Percentiles rank a stretch among this genome's conserved stretches.
Conservation (phyloP, 1,284 basidiomycete species). For the Somion occarium region DNA sequence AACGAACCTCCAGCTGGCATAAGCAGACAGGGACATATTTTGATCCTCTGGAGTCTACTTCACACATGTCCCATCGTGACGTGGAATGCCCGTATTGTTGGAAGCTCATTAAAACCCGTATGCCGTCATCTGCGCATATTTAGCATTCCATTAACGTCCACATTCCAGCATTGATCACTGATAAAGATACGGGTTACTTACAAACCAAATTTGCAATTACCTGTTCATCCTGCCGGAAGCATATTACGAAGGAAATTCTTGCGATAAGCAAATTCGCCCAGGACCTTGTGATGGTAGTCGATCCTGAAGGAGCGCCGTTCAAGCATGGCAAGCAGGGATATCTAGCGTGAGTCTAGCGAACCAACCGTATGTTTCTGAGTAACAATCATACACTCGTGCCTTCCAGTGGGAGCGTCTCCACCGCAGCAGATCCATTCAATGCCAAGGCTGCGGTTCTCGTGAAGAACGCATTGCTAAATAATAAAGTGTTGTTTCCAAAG, state of each 20-base stretch:
- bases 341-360: too few species aligned
- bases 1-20: constrained; percentile 25
- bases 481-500: too few species aligned
- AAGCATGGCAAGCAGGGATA: too few species aligned
- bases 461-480: too few species aligned
- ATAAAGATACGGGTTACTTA: constrained; percentile 32
- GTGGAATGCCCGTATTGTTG: constrained; percentile 34
- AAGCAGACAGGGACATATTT: constrained; percentile 27
- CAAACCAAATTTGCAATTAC: constrained; percentile 29
- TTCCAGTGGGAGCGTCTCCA: too few species aligned
- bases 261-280: constrained; percentile 31
- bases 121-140: too few species aligned
- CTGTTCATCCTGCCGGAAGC: constrained; percentile 25
- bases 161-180: constrained; percentile 28
- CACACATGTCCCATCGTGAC: constrained; percentile 15
- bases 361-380: too few species aligned
- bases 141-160: too few species aligned
- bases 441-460: too few species aligned
- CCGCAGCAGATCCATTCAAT: too few species aligned
- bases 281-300: constrained; percentile 20
- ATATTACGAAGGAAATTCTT: constrained; percentile 31
- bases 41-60: constrained; percentile 29
- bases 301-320: too few species aligned
- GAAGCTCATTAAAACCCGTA: constrained; percentile 23
- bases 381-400: too few species aligned